Percentiles rank a stretch among this genome's conserved stretches.
Evolutionary conservation across 108 stramenopile genomes (phyloP).

Genomic region (Pseudonitzschia pungens): DNA sequence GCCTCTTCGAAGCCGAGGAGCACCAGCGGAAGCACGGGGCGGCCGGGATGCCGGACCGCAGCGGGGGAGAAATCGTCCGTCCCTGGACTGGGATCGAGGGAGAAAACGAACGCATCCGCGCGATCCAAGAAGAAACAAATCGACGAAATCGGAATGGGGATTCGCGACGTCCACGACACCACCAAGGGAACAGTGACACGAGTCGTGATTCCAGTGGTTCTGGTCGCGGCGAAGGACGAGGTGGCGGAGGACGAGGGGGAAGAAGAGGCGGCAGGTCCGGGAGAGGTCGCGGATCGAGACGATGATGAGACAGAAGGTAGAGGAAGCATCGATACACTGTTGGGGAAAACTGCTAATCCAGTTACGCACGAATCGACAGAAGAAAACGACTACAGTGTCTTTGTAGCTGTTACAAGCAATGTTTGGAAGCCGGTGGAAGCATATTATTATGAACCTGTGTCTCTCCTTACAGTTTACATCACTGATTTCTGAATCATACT

Average conservation of each 20-base stretch:
- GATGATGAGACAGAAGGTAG: not conserved
- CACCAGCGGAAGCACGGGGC: not conserved
- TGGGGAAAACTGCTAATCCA: too few relatives aligned
- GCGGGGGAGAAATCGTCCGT: constrained; percentile 42
- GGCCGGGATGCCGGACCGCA: constrained; percentile 14
- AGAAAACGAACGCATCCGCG: constrained; percentile 1
- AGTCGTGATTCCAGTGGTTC: not conserved
- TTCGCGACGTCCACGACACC: not conserved
- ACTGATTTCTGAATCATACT: too few relatives aligned
- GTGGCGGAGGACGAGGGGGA: constrained; percentile 18
- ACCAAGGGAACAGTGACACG: not conserved
- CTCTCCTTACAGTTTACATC: too few relatives aligned
- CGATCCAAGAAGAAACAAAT: not conserved
- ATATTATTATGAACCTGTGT: too few relatives aligned
- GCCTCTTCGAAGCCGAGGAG: constrained; percentile 42
- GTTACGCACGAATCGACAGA: too few relatives aligned
- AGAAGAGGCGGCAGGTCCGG: constrained; percentile 19
- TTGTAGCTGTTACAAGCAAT: too few relatives aligned
- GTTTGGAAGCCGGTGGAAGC: too few relatives aligned
- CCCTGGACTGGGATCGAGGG: constrained; percentile 42
- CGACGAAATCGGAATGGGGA: not conserved
- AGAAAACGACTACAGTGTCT: too few relatives aligned
- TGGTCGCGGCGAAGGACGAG: constrained; percentile 24
- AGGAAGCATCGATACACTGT: too few relatives aligned
- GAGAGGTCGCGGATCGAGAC: constrained; percentile 11